Percentiles rank a stretch among this genome's conserved stretches.
Conservation (phyloP, 768 basidiomycete genomes). For the Clitopilus hobsonii region DNA sequence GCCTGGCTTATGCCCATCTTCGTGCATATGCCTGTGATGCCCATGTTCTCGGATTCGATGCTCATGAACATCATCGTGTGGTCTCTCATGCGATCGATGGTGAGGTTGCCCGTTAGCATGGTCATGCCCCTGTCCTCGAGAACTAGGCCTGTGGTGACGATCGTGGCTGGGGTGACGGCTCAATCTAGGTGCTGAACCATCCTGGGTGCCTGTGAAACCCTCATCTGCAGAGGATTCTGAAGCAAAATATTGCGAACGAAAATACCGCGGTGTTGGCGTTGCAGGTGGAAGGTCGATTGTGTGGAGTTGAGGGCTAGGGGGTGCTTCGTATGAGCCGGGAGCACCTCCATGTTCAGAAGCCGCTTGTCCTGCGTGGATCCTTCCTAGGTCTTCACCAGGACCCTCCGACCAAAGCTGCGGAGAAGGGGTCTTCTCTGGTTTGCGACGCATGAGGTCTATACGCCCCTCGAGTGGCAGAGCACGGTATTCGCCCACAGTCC, state of each 20-base stretch:
- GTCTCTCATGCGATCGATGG: neutral
- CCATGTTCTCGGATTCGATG: neutral
- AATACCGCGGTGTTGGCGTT: conserved; percentile 29
- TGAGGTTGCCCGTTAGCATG: neutral
- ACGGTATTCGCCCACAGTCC: conserved; percentile 64
- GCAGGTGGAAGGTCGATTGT: conserved; percentile 43
- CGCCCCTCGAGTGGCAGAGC: conserved; percentile 85
- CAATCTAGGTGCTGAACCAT: neutral
- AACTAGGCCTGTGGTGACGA: neutral
- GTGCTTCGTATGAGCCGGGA: conserved; percentile 57
- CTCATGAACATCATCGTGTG: neutral
- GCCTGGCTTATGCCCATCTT: neutral
- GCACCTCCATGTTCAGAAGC: conserved; percentile 41
- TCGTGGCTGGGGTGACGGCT: conserved; percentile 6
- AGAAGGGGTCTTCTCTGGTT: conserved; percentile 14
- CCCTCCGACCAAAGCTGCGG: neutral
- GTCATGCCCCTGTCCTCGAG: neutral
- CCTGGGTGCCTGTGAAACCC: neutral
- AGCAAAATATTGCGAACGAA: conserved; percentile 6
- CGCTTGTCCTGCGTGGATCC: too few species aligned
- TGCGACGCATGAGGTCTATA: conserved; percentile 78
- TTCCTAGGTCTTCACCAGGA: conserved; percentile 2
- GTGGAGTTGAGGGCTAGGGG: conserved; percentile 53
- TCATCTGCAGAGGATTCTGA: neutral
- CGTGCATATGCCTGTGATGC: neutral